These are phyloP conservation scores for Ogataea hybrid DNA, from an alignment of 1,139 yeast genomes.

Conservation along the genomic window DNA sequence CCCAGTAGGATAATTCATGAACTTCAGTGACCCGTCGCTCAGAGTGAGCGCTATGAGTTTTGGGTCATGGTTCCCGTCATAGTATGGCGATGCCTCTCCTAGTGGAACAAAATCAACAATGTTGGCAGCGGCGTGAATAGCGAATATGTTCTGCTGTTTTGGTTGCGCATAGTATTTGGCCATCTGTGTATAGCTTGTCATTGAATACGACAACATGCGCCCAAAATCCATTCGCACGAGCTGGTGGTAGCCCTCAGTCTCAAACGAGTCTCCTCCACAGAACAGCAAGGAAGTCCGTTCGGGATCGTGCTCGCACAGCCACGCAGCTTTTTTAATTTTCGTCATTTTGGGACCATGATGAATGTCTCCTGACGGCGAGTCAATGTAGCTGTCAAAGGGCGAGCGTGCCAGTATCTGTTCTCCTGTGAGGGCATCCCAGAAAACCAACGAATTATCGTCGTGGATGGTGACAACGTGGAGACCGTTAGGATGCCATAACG, in stretches of 20 bases:
- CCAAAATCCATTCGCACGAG: slow-evolving; percentile 76
- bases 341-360: slow-evolving; percentile 34
- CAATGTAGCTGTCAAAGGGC: slow-evolving; percentile 61
- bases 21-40: slow-evolving; percentile 55
- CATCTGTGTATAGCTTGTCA: slow-evolving; percentile 83
- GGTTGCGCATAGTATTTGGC: slow-evolving; percentile 73
- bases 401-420: slow-evolving; percentile 73
- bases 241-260: slow-evolving; percentile 47
- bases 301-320: slow-evolving; percentile 82
- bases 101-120: slow-evolving; percentile 49
- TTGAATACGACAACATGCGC: slow-evolving; percentile 69
- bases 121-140: slow-evolving; percentile 44
- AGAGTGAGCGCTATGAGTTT: slow-evolving; percentile 54
- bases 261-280: slow-evolving; percentile 61
- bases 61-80: slow-evolving; percentile 71
- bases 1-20: slow-evolving; percentile 56
- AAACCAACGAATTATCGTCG: slow-evolving; percentile 77
- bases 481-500: slow-evolving; percentile 93
- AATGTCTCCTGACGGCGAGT: slow-evolving; percentile 40
- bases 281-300: slow-evolving; percentile 74
- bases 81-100: slow-evolving; percentile 60
- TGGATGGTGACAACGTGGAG: slow-evolving; percentile 78
- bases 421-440: slow-evolving; percentile 89
- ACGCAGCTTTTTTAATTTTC: slow-evolving; percentile 44
- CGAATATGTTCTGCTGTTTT: slow-evolving; percentile 51